phyloP scores from a whole-genome alignment of 257 asterid species.

The Solanum tarijense region DNA sequence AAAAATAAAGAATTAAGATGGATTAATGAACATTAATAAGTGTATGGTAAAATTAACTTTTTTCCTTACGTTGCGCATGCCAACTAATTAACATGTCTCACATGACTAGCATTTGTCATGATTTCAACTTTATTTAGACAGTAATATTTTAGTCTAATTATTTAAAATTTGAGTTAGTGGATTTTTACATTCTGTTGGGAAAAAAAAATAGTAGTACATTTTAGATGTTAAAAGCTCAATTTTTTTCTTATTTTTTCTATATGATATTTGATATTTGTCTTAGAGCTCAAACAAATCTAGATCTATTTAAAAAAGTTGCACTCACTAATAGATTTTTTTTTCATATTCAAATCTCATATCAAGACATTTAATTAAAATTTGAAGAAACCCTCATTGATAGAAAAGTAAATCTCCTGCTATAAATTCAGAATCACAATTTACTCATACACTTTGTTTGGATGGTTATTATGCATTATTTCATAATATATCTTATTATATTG shows the following conservation, averaged over 20 bases:
- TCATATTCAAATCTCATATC: background rate
- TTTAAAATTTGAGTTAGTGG: background rate
- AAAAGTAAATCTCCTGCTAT: background rate
- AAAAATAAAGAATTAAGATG: background rate
- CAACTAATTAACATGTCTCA: background rate
- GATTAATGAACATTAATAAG: background rate
- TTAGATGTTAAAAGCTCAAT: background rate
- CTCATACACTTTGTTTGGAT: background rate
- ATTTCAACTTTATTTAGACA: background rate
- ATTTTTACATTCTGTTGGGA: background rate
- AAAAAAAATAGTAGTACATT: background rate
- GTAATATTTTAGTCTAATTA: background rate
- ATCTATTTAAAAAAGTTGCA: background rate
- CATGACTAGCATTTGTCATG: background rate
- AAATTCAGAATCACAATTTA: background rate
- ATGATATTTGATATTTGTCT: too few species aligned
- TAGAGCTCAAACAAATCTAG: background rate
- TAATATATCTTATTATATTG: background rate
- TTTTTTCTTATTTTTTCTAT: too few species aligned
- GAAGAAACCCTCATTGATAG: background rate
- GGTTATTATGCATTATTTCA: too few species aligned
- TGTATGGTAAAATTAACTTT: background rate
- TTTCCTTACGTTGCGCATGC: background rate
- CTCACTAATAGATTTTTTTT: background rate
- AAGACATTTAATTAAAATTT: background rate